A percentile compares a stretch with the other conserved stretches of the same genome.
phyloP scores from a whole-genome alignment of 2,329 filamentous ascomycete genomes.

The Parascedosporium putredinis region DNA sequence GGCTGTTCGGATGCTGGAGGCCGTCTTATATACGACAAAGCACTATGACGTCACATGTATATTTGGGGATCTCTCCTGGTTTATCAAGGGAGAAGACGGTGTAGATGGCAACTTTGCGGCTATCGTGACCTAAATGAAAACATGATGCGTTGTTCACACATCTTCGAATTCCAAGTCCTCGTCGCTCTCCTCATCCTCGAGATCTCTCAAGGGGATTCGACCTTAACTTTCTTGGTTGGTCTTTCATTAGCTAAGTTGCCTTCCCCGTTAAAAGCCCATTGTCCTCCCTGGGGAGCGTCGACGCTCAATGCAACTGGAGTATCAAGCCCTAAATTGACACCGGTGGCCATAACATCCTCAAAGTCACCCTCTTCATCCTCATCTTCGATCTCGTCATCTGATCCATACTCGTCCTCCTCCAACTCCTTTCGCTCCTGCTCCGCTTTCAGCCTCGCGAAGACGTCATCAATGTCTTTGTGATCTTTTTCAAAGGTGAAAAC shows the following conservation, averaged over 20 bases:
- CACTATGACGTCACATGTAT: no score
- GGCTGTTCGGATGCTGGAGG: no score
- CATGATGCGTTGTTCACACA: slow-evolving; percentile 23
- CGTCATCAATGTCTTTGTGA: slow-evolving; percentile 50
- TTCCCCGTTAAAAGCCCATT: not conserved
- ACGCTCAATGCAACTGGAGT: slow-evolving; percentile 20
- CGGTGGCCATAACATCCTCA: slow-evolving; percentile 36
- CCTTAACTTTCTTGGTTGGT: slow-evolving; percentile 49
- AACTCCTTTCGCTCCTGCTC: slow-evolving; percentile 36
- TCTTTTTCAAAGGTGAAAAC: slow-evolving; percentile 37
- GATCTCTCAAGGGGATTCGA: slow-evolving; percentile 35
- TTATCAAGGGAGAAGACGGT: no score
- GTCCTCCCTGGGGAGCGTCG: slow-evolving; percentile 14
- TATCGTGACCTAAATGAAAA: no score
- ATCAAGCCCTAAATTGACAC: slow-evolving; percentile 19
- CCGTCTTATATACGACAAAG: no score
- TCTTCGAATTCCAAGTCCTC: slow-evolving; percentile 51
- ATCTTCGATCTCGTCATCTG: slow-evolving; percentile 19
- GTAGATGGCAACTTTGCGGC: no score
- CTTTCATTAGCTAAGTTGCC: slow-evolving; percentile 18
- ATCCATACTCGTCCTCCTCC: slow-evolving; percentile 16
- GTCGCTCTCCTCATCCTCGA: slow-evolving; percentile 39
- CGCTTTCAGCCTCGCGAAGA: slow-evolving; percentile 56
- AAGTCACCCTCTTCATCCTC: slow-evolving; percentile 36
- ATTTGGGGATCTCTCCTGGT: no score